Conservation (phyloP, 306 rosid species). For the Glycine tomentella region DNA sequence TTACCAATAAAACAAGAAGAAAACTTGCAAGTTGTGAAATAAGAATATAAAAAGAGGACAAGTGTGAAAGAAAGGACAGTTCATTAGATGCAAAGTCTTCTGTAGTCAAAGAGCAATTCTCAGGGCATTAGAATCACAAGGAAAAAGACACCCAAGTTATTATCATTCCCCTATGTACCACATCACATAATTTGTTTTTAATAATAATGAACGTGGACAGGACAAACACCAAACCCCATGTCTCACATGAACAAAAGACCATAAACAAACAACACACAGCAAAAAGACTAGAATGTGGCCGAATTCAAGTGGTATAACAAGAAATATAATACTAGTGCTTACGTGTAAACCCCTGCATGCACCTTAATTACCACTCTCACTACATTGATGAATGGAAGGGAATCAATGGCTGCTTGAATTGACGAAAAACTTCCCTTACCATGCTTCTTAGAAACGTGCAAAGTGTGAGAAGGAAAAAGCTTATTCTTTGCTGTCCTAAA, state of each 20-base stretch:
- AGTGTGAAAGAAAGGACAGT: constrained; percentile 35
- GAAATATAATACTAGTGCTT: constrained; percentile 49
- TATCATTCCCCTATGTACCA: constrained; percentile 12
- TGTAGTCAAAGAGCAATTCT: constrained; percentile 40
- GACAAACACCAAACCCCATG: constrained; percentile 39
- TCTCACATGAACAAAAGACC: constrained; percentile 38
- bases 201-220: constrained; percentile 30
- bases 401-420: constrained; percentile 89
- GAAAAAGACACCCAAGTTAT: constrained; percentile 44
- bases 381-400: constrained; percentile 81
- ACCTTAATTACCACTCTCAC: constrained; percentile 92
- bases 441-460: constrained; percentile 72
- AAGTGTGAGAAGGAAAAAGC: constrained; percentile 82
- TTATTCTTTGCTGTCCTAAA: constrained; percentile 81
- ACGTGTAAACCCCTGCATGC: constrained; percentile 98
- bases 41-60: not conserved
- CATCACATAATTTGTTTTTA: no score
- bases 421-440: constrained; percentile 72
- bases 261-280: constrained; percentile 6
- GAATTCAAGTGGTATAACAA: constrained; percentile 6
- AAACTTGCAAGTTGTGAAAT: constrained; percentile 11
- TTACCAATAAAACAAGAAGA: constrained; percentile 3
- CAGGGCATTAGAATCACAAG: constrained; percentile 32
- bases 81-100: constrained; percentile 19
- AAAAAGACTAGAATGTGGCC: constrained; percentile 38